Conservation (phyloP, 1,139 yeast genomes). For the Taphrina wiesneri region DNA sequence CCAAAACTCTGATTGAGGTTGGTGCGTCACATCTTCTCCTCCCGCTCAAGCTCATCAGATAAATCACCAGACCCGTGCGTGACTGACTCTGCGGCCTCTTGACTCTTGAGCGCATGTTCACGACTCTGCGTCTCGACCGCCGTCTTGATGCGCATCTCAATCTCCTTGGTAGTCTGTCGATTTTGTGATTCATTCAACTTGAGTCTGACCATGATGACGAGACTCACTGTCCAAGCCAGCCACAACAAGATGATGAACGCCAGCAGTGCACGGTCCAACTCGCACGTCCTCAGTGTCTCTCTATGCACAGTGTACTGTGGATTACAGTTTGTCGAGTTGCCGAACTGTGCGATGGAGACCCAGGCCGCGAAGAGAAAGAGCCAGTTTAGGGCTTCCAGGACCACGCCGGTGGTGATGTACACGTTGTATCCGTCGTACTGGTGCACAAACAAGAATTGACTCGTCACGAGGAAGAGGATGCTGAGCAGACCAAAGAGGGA, state of each 20-base stretch:
- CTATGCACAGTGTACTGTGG: background rate
- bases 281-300: background rate
- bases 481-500: constrained; percentile 9
- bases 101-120: constrained; percentile 1
- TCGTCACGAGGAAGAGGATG: constrained; percentile 17
- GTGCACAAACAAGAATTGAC: constrained; percentile 23
- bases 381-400: constrained; percentile 24
- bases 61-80: background rate
- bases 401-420: constrained; percentile 27
- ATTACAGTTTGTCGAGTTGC: constrained; percentile 6
- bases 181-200: constrained; percentile 17
- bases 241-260: constrained; percentile 17
- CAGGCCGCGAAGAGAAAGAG: constrained; percentile 21
- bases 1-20: background rate
- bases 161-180: constrained; percentile 18
- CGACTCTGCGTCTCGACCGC: constrained; percentile 25
- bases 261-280: constrained; percentile 13
- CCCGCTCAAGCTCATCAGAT: background rate
- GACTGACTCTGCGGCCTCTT: background rate
- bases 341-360: constrained; percentile 25
- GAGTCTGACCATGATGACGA: constrained; percentile 15
- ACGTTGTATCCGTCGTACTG: constrained; percentile 19
- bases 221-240: constrained; percentile 18
- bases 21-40: background rate
- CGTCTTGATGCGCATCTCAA: constrained; percentile 25